Base-by-base conservation (phyloP, 2,329 filamentous ascomycete genomes). In the Didymella pinodella region DNA sequence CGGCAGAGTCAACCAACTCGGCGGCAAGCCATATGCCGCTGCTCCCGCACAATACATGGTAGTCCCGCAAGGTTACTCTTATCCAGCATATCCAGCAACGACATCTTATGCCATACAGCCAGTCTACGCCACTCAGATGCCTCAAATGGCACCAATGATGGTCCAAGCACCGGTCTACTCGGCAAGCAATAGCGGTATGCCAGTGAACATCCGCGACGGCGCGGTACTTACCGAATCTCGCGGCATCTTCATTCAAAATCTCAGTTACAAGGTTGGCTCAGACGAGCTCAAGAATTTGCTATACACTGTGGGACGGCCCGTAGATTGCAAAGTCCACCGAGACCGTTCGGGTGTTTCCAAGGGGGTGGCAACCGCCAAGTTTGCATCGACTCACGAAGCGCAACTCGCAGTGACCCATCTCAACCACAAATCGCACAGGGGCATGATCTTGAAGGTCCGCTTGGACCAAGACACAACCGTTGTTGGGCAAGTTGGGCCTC, bases 141-240 rank as follows among this genome's bases (percentile, higher is more conserved):
- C 65, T n/a, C 62, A 63, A 46, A 54, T 59, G 29, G 55, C 59
- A n/a, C 38, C 41, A 4, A 20, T 46, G 31, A 31, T 56, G 11
- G 48, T 64, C 11, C 63, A 63, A n/a, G 36, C 57, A 25, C 66
- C 69, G 25, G 61, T 69, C 2, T 77, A 76, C 59, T 72, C 70
- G 28, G 63, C 68, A 26, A 77, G 63, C 56, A 65, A 66, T 16
- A 69, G 62, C 28, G 75, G 75, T 2, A 68, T 78, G 44, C 72
- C 74, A 11, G 74, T 78, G 28, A 78, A 78, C 45, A 59, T 75
- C n/a, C 65, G 63, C n/a, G 62, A 69, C n/a, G 75, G 76, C 8
- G 73, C 70, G 16, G 64, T 75, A 20, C 59, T 74, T 28, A 78
- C 75, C 7, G 76, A 78, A 58, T 67, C 72, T 25, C 74, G 75